These are phyloP conservation scores for Ceratocystis smalleyi DNA, from an alignment of 2,329 filamentous ascomycete species.

Conservation along the genomic window DNA sequence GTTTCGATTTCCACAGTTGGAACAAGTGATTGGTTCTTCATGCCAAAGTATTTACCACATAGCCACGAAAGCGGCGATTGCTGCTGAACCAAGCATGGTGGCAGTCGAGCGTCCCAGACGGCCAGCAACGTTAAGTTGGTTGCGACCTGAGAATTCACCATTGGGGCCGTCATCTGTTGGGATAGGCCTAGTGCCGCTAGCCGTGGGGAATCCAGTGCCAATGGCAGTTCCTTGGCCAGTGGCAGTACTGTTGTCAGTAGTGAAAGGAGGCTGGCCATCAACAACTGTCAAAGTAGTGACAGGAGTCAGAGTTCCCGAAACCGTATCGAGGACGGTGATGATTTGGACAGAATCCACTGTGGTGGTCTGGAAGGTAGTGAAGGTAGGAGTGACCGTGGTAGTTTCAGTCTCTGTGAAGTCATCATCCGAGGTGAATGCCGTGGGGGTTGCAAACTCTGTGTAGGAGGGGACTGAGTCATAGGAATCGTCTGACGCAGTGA, in stretches of 20 bases:
- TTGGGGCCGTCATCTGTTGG: background rate
- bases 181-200: background rate
- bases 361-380: constrained; percentile 8
- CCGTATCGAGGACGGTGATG: constrained; percentile 10
- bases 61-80: background rate
- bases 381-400: constrained; percentile 13
- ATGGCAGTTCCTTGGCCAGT: constrained; percentile 6
- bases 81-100: background rate
- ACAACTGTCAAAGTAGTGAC: constrained; percentile 14
- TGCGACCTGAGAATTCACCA: constrained; percentile 1
- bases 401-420: constrained; percentile 4
- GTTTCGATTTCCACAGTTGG: background rate
- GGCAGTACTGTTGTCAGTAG: constrained; percentile 9
- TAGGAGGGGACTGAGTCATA: background rate
- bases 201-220: background rate
- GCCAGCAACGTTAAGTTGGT: background rate
- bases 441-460: background rate
- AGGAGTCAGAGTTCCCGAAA: constrained; percentile 11
- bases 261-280: constrained; percentile 12
- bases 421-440: background rate
- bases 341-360: constrained; percentile 10
- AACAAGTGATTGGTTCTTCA: background rate
- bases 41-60: background rate
- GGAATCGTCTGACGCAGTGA: background rate
- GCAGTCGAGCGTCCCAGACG: background rate